Evolutionary conservation across 1,139 yeast genomes (phyloP).

Genomic region (Dujonia santamariae): DNA sequence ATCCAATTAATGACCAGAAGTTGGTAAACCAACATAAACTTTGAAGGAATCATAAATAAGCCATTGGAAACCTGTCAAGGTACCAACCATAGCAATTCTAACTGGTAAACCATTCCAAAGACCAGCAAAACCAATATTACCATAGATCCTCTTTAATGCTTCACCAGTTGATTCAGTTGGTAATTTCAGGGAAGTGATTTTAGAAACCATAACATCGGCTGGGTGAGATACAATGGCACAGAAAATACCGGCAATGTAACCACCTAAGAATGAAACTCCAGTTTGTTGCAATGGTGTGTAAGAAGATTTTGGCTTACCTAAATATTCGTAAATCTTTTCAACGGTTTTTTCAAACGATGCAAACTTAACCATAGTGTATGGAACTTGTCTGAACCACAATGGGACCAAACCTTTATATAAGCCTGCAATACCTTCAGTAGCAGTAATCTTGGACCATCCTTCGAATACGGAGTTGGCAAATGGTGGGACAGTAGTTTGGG

Average conservation of each 20-base stretch:
- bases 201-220: slow-evolving; percentile 95
- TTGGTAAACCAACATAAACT: slow-evolving; percentile 86
- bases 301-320: slow-evolving; percentile 39
- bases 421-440: slow-evolving; percentile 66
- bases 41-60: slow-evolving; percentile 91
- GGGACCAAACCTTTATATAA: slow-evolving; percentile 87
- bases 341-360: slow-evolving; percentile 91
- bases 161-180: slow-evolving; percentile 63
- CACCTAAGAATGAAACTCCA: slow-evolving; percentile 90
- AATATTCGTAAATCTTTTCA: slow-evolving; percentile 58
- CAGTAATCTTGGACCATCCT: slow-evolving; percentile 65
- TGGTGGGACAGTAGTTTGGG: slow-evolving; percentile 90
- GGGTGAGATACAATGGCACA: slow-evolving; percentile 96
- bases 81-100: slow-evolving; percentile 94
- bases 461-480: slow-evolving; percentile 60
- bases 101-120: slow-evolving; percentile 94
- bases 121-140: slow-evolving; percentile 80
- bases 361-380: slow-evolving; percentile 95
- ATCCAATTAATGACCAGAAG: slow-evolving; percentile 60
- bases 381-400: slow-evolving; percentile 92
- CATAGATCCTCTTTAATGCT: slow-evolving; percentile 72
- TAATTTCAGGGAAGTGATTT: slow-evolving; percentile 73
- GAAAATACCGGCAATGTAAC: slow-evolving; percentile 93
- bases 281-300: slow-evolving; percentile 65
- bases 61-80: slow-evolving; percentile 97